Base-by-base conservation (phyloP, 768 basidiomycete genomes). In the Glaciozyma martinii region DNA sequence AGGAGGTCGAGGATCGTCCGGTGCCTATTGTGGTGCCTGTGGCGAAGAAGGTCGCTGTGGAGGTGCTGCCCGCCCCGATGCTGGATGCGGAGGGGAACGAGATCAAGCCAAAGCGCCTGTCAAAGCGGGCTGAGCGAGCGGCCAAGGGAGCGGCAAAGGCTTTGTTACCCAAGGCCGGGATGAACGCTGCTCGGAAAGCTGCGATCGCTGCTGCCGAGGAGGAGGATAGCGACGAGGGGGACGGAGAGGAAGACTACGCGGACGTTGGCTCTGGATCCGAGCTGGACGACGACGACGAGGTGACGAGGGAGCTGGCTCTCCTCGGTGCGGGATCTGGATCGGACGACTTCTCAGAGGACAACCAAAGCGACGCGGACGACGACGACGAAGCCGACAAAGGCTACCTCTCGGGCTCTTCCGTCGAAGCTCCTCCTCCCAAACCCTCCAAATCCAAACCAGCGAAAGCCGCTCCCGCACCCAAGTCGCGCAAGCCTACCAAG, bases 401-500 rank as follows among this genome's bases (percentile, higher is more conserved):
- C 55, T 57, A 23, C 52, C 1, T 52, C 57, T 44, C 33, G 27
- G 42, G 50, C 46, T 5, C 55, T 19, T 30, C 46, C 19, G 7
- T 21, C 42, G 29, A 59, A 62, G 60, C 43, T 43, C 61, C 42
- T n/a, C n/a, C n/a, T n/a, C 3, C 58, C 65, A 6, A 61, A 55
- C 9, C 53, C 59, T 1, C 60, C 64, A 40, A 37, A 40, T 15
- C 55, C 12, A 19, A 4, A 2, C 44, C 55, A 2, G 37, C 37
- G 37, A 60, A 59, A 27, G 55, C 37, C 32, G 49, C 59, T 16
- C 55, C 30, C 10, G 57, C 58, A 30, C 27, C 21, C 13, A 47
- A 66, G 42, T 9, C 30, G 23, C 32, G 32, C 25, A 43, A 61
- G 59, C 18, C 42, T 23, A 44, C 75, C 71, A 75, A 54, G 73